phyloP scores from a whole-genome alignment of 2,329 filamentous ascomycete genomes.

The Cercospora canescens region DNA sequence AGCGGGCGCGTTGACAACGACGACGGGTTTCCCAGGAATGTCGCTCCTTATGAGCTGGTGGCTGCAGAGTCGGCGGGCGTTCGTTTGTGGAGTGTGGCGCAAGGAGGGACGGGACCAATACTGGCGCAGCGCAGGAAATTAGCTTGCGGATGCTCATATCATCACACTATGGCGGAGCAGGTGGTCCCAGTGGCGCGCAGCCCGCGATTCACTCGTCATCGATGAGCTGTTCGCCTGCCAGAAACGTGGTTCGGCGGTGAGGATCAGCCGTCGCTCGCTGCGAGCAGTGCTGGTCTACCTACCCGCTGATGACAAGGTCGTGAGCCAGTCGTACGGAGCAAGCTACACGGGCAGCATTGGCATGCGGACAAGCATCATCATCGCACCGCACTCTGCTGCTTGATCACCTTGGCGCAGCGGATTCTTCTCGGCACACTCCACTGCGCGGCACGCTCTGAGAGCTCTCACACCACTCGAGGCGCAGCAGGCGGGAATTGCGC shows the following conservation, averaged over 20 bases:
- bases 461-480: background rate
- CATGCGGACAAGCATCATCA: background rate
- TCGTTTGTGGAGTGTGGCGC: constrained; percentile 2
- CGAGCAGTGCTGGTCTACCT: background rate
- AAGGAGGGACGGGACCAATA: background rate
- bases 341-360: background rate
- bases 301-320: too few relatives aligned
- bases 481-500: background rate
- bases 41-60: constrained; percentile 1
- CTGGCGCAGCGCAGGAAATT: background rate
- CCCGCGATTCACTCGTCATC: background rate
- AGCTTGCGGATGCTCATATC: background rate
- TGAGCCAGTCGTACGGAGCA: background rate
- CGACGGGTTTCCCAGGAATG: background rate
- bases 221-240: background rate
- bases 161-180: constrained; percentile 4
- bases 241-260: background rate
- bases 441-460: too few relatives aligned
- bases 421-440: background rate
- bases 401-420: background rate
- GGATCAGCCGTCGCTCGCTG: background rate
- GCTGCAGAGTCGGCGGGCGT: background rate
- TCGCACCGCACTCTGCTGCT: background rate
- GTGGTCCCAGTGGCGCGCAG: background rate
- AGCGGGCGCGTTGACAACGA: background rate